Evolutionary conservation across 495 filamentous ascomycete species (phyloP).

Genomic region (Penicillium diatomitis): DNA sequence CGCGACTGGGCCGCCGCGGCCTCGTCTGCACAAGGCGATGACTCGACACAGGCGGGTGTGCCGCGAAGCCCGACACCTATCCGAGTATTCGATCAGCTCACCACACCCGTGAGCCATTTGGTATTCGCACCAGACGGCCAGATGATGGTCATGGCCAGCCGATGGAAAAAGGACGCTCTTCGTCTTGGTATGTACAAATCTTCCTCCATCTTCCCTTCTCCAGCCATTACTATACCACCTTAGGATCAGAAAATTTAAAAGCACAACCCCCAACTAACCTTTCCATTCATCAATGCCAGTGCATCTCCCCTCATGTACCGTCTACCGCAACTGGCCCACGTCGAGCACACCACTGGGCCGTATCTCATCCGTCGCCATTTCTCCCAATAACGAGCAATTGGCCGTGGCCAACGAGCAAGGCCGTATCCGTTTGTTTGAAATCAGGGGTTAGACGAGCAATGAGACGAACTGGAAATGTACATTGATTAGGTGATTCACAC

Average conservation of each 20-base stretch:
- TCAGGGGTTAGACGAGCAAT: constrained; percentile 34
- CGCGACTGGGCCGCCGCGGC: constrained; percentile 44
- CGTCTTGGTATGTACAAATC: constrained; percentile 44
- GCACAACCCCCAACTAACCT: too few species aligned
- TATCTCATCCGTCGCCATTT: constrained; percentile 71
- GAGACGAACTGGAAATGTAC: not conserved
- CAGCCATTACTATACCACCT: not conserved
- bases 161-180: constrained; percentile 79
- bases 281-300: constrained; percentile 31
- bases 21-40: constrained; percentile 21
- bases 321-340: constrained; percentile 96
- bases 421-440: constrained; percentile 80
- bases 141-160: constrained; percentile 72
- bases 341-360: constrained; percentile 78
- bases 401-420: constrained; percentile 83
- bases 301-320: constrained; percentile 83
- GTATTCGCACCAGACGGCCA: constrained; percentile 84
- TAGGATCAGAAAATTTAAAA: too few species aligned
- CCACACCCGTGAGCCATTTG: constrained; percentile 67
- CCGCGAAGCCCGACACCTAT: constrained; percentile 57
- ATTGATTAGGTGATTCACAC: too few species aligned
- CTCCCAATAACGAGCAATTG: constrained; percentile 58
- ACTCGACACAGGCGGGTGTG: constrained; percentile 1
- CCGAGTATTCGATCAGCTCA: constrained; percentile 71
- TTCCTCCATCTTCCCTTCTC: not conserved